Conservation (phyloP, 2,329 filamentous ascomycete species). For the Parafenestella ontariensis region DNA sequence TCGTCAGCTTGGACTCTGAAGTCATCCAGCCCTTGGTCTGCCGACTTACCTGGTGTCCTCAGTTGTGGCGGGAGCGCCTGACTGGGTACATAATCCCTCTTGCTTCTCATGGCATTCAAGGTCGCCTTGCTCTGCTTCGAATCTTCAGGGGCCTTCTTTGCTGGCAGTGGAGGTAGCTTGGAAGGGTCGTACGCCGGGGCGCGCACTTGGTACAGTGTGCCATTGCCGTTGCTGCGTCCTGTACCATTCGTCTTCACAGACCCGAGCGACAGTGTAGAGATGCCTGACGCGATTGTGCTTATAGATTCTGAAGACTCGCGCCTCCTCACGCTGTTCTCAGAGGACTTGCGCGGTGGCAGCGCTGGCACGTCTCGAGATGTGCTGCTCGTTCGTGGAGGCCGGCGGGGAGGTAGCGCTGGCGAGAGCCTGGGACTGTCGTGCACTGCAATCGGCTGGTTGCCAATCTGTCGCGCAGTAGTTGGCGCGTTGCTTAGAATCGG, state of each 20-base stretch:
- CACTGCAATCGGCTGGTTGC: conserved; percentile 48
- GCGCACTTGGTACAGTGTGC: conserved; percentile 51
- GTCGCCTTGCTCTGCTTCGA: conserved; percentile 48
- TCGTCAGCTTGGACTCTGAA: conserved; percentile 11
- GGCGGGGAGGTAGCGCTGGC: conserved; percentile 48
- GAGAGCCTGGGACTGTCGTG: conserved; percentile 28
- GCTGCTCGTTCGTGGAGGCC: conserved; percentile 59
- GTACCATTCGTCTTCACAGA: conserved; percentile 54
- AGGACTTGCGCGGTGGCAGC: conserved; percentile 54
- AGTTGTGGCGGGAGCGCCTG: conserved; percentile 36
- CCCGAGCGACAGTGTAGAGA: conserved; percentile 58
- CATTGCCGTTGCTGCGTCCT: conserved; percentile 43
- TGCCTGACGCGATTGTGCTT: conserved; percentile 57
- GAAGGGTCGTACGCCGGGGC: conserved; percentile 65
- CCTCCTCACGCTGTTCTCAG: conserved; percentile 45
- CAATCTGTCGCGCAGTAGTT: conserved; percentile 40
- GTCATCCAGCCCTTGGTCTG: conserved; percentile 7
- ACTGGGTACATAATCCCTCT: conserved; percentile 32
- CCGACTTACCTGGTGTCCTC: conserved; percentile 30
- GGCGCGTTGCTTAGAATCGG: conserved; percentile 48
- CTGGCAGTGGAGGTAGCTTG: conserved; percentile 62
- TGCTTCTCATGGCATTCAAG: conserved; percentile 48
- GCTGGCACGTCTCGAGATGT: conserved; percentile 47
- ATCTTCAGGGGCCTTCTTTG: conserved; percentile 55
- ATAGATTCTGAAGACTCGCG: conserved; percentile 57